These are phyloP conservation scores for Poa pratensis DNA, from an alignment of 176 grass and related monocot species.

Conservation along the genomic window DNA sequence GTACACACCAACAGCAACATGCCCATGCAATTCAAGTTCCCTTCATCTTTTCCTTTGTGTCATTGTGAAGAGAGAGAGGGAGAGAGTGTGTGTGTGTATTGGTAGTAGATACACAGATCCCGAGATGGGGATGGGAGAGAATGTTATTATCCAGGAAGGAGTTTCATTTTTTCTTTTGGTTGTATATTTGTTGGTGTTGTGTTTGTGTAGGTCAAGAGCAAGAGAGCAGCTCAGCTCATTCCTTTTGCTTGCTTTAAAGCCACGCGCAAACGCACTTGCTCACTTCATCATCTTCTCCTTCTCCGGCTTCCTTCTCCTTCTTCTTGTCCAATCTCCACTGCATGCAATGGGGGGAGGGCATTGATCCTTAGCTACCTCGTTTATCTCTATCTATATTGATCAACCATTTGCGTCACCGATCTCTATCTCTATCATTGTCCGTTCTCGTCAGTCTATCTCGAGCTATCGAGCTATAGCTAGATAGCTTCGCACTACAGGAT, in stretches of 20 bases:
- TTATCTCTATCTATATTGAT: background rate
- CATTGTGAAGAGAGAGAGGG: background rate
- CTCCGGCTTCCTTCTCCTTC: constrained; percentile 2
- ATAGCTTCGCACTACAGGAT: constrained; percentile 44
- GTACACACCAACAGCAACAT: constrained; percentile 22
- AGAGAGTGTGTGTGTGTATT: constrained; percentile 16
- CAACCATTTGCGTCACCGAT: background rate
- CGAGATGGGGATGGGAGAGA: constrained; percentile 49
- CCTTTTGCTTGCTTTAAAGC: constrained; percentile 98
- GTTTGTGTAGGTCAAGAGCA: constrained; percentile 39
- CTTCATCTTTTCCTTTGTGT: constrained; percentile 39
- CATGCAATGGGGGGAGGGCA: constrained; percentile 44
- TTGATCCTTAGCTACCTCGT: constrained; percentile 52
- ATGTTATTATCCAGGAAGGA: constrained; percentile 53
- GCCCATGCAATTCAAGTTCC: constrained; percentile 33
- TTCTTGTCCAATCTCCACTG: constrained; percentile 11
- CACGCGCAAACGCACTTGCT: constrained; percentile 36
- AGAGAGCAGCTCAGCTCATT: constrained; percentile 65
- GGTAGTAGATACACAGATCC: constrained; percentile 90
- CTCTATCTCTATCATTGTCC: constrained; percentile 11
- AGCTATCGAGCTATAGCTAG: background rate
- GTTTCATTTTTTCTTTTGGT: constrained; percentile 40
- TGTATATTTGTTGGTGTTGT: constrained; percentile 39
- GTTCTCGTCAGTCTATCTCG: background rate
- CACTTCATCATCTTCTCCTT: constrained; percentile 30